Conservation (phyloP, 345 rosid genomes). For the thale cress (Arabidopsis thaliana) region DNA sequence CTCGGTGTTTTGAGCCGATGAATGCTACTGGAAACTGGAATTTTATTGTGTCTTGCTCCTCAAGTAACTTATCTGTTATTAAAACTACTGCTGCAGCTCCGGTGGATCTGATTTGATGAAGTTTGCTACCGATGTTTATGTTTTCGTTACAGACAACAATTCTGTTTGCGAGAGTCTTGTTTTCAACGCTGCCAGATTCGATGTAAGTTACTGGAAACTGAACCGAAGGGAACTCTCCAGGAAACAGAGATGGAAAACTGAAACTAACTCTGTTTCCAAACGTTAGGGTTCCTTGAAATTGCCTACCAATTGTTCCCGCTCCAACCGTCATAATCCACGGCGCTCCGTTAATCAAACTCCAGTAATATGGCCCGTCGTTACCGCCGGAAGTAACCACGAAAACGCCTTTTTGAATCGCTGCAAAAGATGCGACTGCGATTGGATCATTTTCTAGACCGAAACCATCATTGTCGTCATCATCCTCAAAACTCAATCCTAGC, state of each 20-base stretch:
- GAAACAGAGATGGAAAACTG: slow-evolving; percentile 47
- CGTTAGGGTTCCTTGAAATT: slow-evolving; percentile 44
- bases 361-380: slow-evolving; percentile 57
- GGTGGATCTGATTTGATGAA: slow-evolving; percentile 33
- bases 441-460: slow-evolving; percentile 40
- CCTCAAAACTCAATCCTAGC: slow-evolving; percentile 47
- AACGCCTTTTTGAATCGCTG: slow-evolving; percentile 60
- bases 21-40: slow-evolving; percentile 44
- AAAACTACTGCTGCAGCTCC: slow-evolving; percentile 47
- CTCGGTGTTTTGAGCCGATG: slow-evolving; percentile 28
- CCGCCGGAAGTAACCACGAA: slow-evolving; percentile 58
- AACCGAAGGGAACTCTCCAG: slow-evolving; percentile 42
- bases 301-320: slow-evolving; percentile 48
- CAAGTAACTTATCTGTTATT: slow-evolving; percentile 38
- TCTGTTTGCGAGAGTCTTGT: slow-evolving; percentile 13
- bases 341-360: slow-evolving; percentile 53
- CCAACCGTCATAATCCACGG: slow-evolving; percentile 58
- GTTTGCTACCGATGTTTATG: slow-evolving; percentile 25
- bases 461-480: neutral
- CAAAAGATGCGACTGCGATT: slow-evolving; percentile 64
- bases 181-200: slow-evolving; percentile 30
- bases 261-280: slow-evolving; percentile 50
- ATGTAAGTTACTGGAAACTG: slow-evolving; percentile 43
- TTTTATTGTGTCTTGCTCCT: slow-evolving; percentile 17
- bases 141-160: slow-evolving; percentile 50